Evolutionary conservation across 768 basidiomycete species (phyloP), one percentile per base, ranked within the genome.

Genomic region (Lyophyllum atratum): DNA sequence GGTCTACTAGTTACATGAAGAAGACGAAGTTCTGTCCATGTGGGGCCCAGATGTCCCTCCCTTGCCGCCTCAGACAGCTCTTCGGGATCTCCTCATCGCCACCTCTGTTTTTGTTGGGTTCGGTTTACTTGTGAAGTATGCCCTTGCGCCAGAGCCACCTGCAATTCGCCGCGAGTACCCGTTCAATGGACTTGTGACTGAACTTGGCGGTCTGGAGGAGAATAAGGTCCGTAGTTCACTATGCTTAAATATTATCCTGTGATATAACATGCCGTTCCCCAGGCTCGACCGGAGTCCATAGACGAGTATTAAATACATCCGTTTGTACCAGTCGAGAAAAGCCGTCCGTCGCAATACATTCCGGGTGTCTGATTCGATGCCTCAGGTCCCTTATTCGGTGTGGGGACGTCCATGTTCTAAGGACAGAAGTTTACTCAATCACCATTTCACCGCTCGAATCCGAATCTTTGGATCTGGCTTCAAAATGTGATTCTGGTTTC

Each of bases 11-110:
- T 71, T 92, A 29, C 92, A 90, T 57, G 90, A 92, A 70, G 79
- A 84, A 66, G 90, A 93, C 50, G 92, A 94, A 65, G 75, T 90
- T 22, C 72, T 88, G 54, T 91, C 89, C 34, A 91, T 94, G 89
- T 93, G 90, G 90, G 90, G 91, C 24, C 91, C 91, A 21, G 92
- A 94, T 65, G 75, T 84, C 26, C 82, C 92, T 39, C 79, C 80
- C 21, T 74, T 90, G 12, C 72, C 78, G 12, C 85, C 89, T 24
- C 70, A 78, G 7, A 78, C 69, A 2, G 92, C 92, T 7, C 69
- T 88, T 33, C 77, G 80, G 49, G 88, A 89, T 44, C 89, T 94
- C 67, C 62, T 80, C 12, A 69, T 87, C 50, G 91, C 85, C 0
- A 72, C 78, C 19, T 68, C 80, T 24, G 81, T 80, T n/a, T 89